A percentile compares a stretch with the other conserved stretches of the same genome.
Evolutionary conservation across 495 filamentous ascomycete genomes (phyloP).

Genomic region (Evansstolkia leycettana): DNA sequence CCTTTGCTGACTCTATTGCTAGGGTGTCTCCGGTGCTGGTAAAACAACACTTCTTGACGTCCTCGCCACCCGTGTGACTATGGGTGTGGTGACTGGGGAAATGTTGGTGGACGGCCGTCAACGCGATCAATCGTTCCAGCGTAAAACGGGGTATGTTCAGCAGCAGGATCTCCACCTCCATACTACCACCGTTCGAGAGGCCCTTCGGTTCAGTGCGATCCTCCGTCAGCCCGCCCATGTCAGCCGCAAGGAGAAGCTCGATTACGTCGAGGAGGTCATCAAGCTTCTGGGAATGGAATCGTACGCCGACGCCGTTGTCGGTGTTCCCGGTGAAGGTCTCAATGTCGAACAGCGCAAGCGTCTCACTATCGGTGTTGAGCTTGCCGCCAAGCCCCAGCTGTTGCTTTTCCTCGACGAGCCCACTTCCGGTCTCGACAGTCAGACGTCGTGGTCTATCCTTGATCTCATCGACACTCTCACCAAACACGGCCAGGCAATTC

Average conservation of each 20-base stretch:
- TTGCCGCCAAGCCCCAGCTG: conserved; percentile 79
- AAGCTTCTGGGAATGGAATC: conserved; percentile 78
- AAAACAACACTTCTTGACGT: conserved; percentile 59
- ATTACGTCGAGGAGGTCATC: conserved; percentile 86
- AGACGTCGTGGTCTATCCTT: conserved; percentile 86
- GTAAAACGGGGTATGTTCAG: conserved; percentile 91
- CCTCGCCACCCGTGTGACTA: conserved; percentile 41
- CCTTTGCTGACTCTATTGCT: neutral
- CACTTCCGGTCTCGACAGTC: conserved; percentile 76
- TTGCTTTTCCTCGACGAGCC: conserved; percentile 86
- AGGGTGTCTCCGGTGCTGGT: conserved; percentile 48
- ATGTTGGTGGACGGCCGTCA: conserved; percentile 42
- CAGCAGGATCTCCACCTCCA: conserved; percentile 89
- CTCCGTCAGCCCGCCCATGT: conserved; percentile 71
- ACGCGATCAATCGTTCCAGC: conserved; percentile 71
- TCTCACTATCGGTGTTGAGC: conserved; percentile 79
- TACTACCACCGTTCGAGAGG: conserved; percentile 75
- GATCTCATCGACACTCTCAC: conserved; percentile 77
- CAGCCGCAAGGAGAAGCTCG: conserved; percentile 64
- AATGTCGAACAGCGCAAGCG: conserved; percentile 89
- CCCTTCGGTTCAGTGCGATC: conserved; percentile 71
- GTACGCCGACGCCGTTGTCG: conserved; percentile 31
- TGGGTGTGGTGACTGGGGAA: conserved; percentile 41
- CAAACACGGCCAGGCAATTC: conserved; percentile 78
- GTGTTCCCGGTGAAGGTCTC: conserved; percentile 44